A percentile compares a stretch with the other conserved stretches of the same genome.
Evolutionary conservation across 2,329 filamentous ascomycete genomes (phyloP).

Genomic region (Aspergillus costaricaensis): DNA sequence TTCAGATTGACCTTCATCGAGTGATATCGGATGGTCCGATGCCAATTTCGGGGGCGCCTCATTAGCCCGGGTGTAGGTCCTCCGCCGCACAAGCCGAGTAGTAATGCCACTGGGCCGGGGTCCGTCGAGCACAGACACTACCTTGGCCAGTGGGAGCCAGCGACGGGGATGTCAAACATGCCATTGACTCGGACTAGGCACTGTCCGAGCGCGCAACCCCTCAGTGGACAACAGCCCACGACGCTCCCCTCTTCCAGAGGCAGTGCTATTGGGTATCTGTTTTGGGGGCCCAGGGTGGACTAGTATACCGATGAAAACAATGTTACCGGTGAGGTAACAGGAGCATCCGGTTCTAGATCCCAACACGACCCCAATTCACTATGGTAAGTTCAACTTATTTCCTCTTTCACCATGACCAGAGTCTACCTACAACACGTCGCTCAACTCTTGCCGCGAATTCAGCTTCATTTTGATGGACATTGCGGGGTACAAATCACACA

Average conservation of each 20-base stretch:
- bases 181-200: constrained; percentile 3
- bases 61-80: constrained; percentile 7
- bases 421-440: too few relatives aligned
- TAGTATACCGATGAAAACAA: not conserved
- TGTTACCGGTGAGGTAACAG: not conserved
- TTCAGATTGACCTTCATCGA: not conserved
- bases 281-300: not conserved
- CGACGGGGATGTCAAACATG: constrained; percentile 6
- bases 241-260: not conserved
- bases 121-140: constrained; percentile 4
- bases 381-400: not conserved
- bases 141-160: constrained; percentile 1
- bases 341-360: not conserved
- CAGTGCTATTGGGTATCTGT: not conserved
- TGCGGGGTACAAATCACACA: constrained; percentile 7
- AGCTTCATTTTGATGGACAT: not conserved
- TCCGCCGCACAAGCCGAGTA: constrained; percentile 7
- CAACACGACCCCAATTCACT: too few relatives aligned
- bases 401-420: not conserved
- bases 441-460: not conserved
- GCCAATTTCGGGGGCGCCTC: not conserved
- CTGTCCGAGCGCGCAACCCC: constrained; percentile 6
- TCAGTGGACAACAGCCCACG: constrained; percentile 1
- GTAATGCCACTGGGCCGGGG: constrained; percentile 10
- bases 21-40: constrained; percentile 1